Conservation (phyloP, 2,329 filamentous ascomycete species). For the Trichoderma guizhouense region DNA sequence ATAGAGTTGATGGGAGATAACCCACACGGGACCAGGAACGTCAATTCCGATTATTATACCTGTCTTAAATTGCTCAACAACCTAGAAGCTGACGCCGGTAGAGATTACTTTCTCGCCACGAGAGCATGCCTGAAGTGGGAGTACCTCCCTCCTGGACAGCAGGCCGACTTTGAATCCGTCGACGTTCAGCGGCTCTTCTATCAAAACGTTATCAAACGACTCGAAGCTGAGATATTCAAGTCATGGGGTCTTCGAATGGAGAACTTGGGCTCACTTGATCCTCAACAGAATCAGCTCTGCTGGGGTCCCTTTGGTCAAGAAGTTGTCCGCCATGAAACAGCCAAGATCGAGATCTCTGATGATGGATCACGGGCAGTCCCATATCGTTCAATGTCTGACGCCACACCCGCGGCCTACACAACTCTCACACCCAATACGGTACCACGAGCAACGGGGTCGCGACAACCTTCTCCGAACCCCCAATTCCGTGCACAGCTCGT, state of each 20-base stretch:
- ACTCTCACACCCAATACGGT: background rate
- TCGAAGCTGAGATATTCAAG: constrained; percentile 6
- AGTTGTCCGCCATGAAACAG: background rate
- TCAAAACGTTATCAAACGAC: constrained; percentile 2
- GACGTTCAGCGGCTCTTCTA: constrained; percentile 4
- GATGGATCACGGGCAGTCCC: background rate
- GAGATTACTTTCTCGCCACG: background rate
- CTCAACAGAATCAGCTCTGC: constrained; percentile 1
- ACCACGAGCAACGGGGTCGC: background rate
- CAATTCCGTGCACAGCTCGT: background rate
- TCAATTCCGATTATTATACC: background rate
- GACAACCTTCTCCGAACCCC: background rate
- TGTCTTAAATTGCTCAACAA: background rate
- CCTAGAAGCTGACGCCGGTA: background rate
- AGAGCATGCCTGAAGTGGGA: background rate
- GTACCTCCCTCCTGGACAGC: background rate
- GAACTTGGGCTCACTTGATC: background rate
- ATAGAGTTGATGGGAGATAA: background rate
- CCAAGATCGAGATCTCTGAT: background rate
- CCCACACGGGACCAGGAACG: background rate
- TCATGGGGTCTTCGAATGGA: background rate
- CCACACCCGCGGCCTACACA: background rate
- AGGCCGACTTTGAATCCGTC: background rate
- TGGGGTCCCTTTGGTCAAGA: constrained; percentile 6
- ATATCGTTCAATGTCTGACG: background rate